Percentiles rank a stretch among this genome's conserved stretches.
phyloP scores from a whole-genome alignment of 208 protist genomes.

The Phytomonas francai region DNA sequence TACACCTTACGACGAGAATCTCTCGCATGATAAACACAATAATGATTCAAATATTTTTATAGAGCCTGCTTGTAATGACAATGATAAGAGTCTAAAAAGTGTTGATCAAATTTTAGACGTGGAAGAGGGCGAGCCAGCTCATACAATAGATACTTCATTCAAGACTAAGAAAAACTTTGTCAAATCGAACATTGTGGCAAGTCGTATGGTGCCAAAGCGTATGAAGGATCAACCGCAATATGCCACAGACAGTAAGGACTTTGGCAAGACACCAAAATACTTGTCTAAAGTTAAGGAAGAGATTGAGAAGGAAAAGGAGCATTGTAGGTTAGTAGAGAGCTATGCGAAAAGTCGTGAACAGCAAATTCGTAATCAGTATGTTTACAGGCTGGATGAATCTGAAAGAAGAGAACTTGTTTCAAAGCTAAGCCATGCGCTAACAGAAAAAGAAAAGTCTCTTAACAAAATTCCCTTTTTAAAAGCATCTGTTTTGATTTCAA shows the following conservation, averaged over 20 bases:
- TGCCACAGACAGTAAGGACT: slow-evolving; percentile 65
- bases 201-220: slow-evolving; percentile 81
- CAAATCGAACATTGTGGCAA: slow-evolving; percentile 90
- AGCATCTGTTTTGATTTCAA: slow-evolving; percentile 56
- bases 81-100: neutral
- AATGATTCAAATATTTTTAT: neutral
- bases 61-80: neutral
- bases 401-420: slow-evolving; percentile 66
- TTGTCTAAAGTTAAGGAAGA: slow-evolving; percentile 82
- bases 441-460: slow-evolving; percentile 45
- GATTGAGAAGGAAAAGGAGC: slow-evolving; percentile 73
- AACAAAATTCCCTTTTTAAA: slow-evolving; percentile 84
- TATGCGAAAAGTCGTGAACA: slow-evolving; percentile 29
- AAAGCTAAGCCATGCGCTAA: slow-evolving; percentile 61
- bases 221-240: slow-evolving; percentile 47
- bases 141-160: neutral
- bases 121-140: neutral
- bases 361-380: slow-evolving; percentile 38
- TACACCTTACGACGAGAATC: neutral
- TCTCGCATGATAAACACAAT: neutral
- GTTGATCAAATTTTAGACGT: neutral
- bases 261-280: slow-evolving; percentile 83
- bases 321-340: slow-evolving; percentile 60
- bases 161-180: slow-evolving; percentile 81
- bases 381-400: slow-evolving; percentile 65